Percentiles rank a stretch among this genome's conserved stretches.
Evolutionary conservation across 208 protist species (phyloP).

Genomic region (Acanthamoeba royreba): DNA sequence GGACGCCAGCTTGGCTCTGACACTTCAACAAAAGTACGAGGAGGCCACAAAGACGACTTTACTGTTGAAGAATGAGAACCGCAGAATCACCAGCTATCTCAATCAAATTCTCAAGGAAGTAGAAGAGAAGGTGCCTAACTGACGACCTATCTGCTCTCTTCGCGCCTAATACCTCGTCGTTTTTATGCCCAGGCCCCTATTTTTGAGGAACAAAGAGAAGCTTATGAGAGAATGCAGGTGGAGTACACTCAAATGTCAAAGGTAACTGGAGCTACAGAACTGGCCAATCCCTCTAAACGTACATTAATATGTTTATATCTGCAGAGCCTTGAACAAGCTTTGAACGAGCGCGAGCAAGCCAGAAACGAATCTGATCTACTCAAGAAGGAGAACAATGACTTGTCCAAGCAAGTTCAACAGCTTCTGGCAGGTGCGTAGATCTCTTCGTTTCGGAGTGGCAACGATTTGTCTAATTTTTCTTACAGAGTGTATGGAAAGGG

Average conservation of each 20-base stretch:
- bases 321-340: not conserved
- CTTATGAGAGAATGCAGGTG: not conserved
- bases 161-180: not conserved
- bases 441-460: not conserved
- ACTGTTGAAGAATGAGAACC: not conserved
- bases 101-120: not conserved
- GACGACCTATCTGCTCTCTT: not conserved
- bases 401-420: not conserved
- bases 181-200: not conserved
- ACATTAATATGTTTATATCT: not conserved
- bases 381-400: not conserved
- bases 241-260: not conserved
- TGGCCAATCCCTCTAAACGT: not conserved
- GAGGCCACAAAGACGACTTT: not conserved
- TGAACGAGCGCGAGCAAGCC: not conserved
- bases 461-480: not conserved
- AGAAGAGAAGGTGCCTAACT: not conserved
- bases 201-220: not conserved
- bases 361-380: not conserved
- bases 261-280: not conserved
- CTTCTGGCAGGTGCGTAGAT: not conserved
- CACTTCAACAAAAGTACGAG: slow-evolving; percentile 2
- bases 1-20: not conserved
- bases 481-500: not conserved
- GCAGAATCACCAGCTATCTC: not conserved